Percentiles rank a stretch among this genome's conserved stretches.
phyloP scores from a whole-genome alignment of 106 monocot genomes.

The Narthecium ossifragum region DNA sequence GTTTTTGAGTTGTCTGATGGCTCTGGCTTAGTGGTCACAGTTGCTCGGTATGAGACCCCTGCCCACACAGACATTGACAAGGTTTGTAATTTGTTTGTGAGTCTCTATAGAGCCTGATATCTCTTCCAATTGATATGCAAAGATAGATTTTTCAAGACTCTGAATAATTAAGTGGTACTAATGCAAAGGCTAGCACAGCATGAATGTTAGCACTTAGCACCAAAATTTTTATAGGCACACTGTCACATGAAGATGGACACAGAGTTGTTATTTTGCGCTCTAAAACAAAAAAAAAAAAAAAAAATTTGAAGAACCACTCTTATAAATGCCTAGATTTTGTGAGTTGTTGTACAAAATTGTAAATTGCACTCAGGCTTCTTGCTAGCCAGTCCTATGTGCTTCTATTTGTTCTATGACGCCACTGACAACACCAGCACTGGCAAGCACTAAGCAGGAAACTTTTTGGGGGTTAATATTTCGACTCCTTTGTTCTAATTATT shows the following conservation, averaged over 20 bases:
- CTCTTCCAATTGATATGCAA: too few relatives aligned
- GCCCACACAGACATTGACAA: constrained; percentile 92
- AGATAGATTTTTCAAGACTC: too few relatives aligned
- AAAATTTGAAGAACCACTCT: too few relatives aligned
- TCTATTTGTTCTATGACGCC: too few relatives aligned
- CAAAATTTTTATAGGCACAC: background rate
- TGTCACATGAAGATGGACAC: background rate
- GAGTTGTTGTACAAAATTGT: background rate
- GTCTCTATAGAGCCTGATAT: too few relatives aligned
- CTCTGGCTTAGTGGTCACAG: constrained; percentile 89
- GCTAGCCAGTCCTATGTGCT: background rate
- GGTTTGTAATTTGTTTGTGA: constrained; percentile 23
- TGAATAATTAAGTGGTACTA: too few relatives aligned
- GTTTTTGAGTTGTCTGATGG: constrained; percentile 97
- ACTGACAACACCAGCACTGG: too few relatives aligned
- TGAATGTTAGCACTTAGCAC: background rate
- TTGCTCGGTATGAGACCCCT: constrained; percentile 98
- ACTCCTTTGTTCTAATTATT: too few relatives aligned
- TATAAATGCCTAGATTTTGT: too few relatives aligned
- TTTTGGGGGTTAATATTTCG: too few relatives aligned
- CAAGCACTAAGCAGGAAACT: too few relatives aligned
- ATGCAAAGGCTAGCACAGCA: too few relatives aligned
- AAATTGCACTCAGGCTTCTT: background rate
- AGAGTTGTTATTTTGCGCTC: background rate
- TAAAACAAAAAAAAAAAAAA: background rate